Base-by-base conservation (phyloP, 208 protist genomes). In the Kentomonas sorsogonicus region DNA sequence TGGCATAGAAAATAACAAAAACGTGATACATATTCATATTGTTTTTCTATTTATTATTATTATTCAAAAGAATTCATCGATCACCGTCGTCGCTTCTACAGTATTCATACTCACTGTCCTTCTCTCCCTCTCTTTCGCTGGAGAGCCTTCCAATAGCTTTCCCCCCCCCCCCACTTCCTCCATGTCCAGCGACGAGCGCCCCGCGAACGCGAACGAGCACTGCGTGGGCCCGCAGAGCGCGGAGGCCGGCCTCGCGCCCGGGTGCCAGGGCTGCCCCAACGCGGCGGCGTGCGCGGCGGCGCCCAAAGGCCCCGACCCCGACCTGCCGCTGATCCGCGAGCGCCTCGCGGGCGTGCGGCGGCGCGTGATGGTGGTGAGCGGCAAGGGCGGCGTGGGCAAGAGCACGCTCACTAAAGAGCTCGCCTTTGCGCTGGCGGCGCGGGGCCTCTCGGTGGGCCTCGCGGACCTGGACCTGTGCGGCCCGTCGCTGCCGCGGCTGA, bases 381-480 rank as follows among this genome's bases (percentile, higher is more conserved):
- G 94, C 27, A 97, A 97, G 41, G 94, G 92, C 33, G 93, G 92
- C 41, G 92, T 98, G n/a, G 92, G 94, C n/a, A 98, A 98, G 81
- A 91, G 79, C 59, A 97, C 92, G 38, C 60, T 97, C 44, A 94
- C 89, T 2, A 93, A 92, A 63, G 86, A 97, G 74, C 71, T 97
- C 27, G 88, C 86, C 23, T 87, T 97, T 40, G 68, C 77, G 16
- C 66, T 96, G 27, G 84, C 76, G 10, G 74, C 71, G 44, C 60
- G 60, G 18, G 86, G 84, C 9, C 40, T 94, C n/a, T 73, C 64
- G 46, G 98, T 99, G 6, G 99, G 97, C n/a, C 76, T 99, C 11
- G 72, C 99, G 5, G 99, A 99, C 72, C 61, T 99, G 16, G 99
- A 99, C 80, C 98, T 99, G 44, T 99, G 98, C 72, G 99, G 99